These are phyloP conservation scores for Albatrellus ellisii DNA, from an alignment of 768 basidiomycete species.

Conservation along the genomic window DNA sequence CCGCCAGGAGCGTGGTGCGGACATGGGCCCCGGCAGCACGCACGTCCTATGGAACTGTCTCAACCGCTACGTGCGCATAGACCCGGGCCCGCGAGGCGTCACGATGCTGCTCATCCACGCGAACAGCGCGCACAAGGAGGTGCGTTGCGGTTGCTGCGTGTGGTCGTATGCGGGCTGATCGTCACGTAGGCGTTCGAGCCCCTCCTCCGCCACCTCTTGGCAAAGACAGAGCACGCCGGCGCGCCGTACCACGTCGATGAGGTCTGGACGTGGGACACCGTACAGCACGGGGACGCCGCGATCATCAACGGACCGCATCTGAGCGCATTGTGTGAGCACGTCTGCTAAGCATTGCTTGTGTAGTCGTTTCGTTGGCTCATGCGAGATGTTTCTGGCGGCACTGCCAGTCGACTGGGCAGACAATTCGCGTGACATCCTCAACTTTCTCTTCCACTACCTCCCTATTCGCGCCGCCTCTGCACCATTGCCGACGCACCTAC, in stretches of 20 bases:
- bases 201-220: slow-evolving; percentile 38
- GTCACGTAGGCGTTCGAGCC: slow-evolving; percentile 66
- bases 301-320: slow-evolving; percentile 48
- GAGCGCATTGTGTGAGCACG: slow-evolving; percentile 42
- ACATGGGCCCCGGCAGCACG: slow-evolving; percentile 9
- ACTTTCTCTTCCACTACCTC: slow-evolving; percentile 59
- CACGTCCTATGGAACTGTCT: slow-evolving; percentile 52
- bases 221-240: slow-evolving; percentile 22
- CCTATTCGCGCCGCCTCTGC: slow-evolving; percentile 26
- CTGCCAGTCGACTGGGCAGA: slow-evolving; percentile 64
- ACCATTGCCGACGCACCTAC: slow-evolving; percentile 38
- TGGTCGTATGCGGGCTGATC: not conserved
- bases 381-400: not conserved
- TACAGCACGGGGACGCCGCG: slow-evolving; percentile 79
- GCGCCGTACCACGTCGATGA: slow-evolving; percentile 37
- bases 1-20: slow-evolving; percentile 11
- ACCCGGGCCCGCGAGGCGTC: slow-evolving; percentile 25
- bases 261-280: slow-evolving; percentile 74
- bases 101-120: slow-evolving; percentile 75
- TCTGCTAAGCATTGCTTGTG: no score
- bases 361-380: no score
- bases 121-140: slow-evolving; percentile 85
- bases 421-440: slow-evolving; percentile 62
- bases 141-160: slow-evolving; percentile 13
- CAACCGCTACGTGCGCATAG: slow-evolving; percentile 51